phyloP scores from a whole-genome alignment of 768 basidiomycete species.

The Lentinula sp. region DNA sequence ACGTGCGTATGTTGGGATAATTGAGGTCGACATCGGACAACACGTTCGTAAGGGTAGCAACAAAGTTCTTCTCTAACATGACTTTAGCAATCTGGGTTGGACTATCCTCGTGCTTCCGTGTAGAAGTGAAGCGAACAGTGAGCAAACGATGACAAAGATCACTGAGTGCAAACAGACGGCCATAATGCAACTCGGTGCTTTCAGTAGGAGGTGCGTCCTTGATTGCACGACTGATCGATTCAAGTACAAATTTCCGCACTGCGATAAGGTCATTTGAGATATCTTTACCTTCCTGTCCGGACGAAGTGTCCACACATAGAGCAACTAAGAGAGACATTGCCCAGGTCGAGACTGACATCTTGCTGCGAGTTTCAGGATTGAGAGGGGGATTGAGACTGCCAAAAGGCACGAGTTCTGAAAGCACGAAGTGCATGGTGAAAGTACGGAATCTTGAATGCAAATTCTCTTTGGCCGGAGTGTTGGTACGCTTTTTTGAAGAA shows the following conservation, averaged over 20 bases:
- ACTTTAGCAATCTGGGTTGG: conserved; percentile 92
- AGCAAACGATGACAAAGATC: conserved; percentile 87
- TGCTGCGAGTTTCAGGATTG: conserved; percentile 46
- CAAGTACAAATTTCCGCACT: conserved; percentile 91
- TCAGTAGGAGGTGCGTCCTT: conserved; percentile 64
- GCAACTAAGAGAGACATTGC: conserved; percentile 88
- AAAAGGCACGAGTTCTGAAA: conserved; percentile 78
- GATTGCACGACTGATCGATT: conserved; percentile 80
- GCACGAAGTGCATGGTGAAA: conserved; percentile 70
- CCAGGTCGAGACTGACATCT: conserved; percentile 70
- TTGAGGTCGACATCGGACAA: conserved; percentile 93
- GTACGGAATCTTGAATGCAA: conserved; percentile 48
- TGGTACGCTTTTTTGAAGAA: conserved; percentile 57
- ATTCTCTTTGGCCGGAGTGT: conserved; percentile 59
- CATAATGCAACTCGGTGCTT: conserved; percentile 71
- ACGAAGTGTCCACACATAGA: conserved; percentile 82
- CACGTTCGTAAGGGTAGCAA: conserved; percentile 79
- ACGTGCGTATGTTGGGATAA: conserved; percentile 81
- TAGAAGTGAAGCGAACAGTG: conserved; percentile 62
- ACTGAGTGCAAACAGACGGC: conserved; percentile 77
- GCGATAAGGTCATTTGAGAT: conserved; percentile 70
- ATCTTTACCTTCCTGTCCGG: conserved; percentile 66
- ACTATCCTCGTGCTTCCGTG: conserved; percentile 64
- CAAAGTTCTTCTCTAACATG: conserved; percentile 98
- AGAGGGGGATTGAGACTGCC: conserved; percentile 64